Conservation (phyloP, 1,284 basidiomycete genomes). For the Ganoderma resinaceum region DNA sequence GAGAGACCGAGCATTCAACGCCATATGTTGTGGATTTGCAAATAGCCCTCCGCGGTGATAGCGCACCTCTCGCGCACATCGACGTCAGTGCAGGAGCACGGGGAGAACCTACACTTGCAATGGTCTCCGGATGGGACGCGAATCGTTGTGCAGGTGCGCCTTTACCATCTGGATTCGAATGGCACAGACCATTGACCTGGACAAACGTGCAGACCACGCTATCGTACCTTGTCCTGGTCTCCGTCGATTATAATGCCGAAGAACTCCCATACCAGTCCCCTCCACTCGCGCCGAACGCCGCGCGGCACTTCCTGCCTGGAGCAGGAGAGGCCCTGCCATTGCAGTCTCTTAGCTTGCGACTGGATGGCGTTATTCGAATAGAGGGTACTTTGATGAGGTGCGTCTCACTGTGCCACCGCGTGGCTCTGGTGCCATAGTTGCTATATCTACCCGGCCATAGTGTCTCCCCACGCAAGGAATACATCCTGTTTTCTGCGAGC, state of each 20-base stretch:
- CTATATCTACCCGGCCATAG: constrained; percentile 44
- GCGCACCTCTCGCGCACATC: constrained; percentile 79
- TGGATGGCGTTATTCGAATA: constrained; percentile 85
- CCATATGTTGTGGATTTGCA: neutral
- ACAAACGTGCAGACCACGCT: constrained; percentile 63
- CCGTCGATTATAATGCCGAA: constrained; percentile 66
- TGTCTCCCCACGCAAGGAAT: constrained; percentile 73
- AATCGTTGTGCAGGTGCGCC: constrained; percentile 78
- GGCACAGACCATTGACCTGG: neutral
- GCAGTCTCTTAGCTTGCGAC: constrained; percentile 67
- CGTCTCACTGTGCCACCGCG: constrained; percentile 28
- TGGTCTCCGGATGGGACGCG: constrained; percentile 85
- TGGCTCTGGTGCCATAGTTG: constrained; percentile 7
- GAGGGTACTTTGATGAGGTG: constrained; percentile 80
- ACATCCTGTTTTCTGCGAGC: constrained; percentile 75
- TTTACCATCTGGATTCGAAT: constrained; percentile 12
- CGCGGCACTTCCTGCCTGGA: constrained; percentile 75
- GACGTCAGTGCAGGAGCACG: constrained; percentile 81
- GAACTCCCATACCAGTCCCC: constrained; percentile 64
- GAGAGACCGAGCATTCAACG: neutral
- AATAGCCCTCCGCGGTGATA: constrained; percentile 80
- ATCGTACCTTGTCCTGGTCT: constrained; percentile 81
- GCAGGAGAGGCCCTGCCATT: constrained; percentile 79
- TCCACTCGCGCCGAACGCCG: constrained; percentile 58
- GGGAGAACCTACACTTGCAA: constrained; percentile 72